Percentiles rank a stretch among this genome's conserved stretches.
These are phyloP conservation scores for Thalassiosira hispida DNA, from an alignment of 352 stramenopile genomes.

Conservation along the genomic window DNA sequence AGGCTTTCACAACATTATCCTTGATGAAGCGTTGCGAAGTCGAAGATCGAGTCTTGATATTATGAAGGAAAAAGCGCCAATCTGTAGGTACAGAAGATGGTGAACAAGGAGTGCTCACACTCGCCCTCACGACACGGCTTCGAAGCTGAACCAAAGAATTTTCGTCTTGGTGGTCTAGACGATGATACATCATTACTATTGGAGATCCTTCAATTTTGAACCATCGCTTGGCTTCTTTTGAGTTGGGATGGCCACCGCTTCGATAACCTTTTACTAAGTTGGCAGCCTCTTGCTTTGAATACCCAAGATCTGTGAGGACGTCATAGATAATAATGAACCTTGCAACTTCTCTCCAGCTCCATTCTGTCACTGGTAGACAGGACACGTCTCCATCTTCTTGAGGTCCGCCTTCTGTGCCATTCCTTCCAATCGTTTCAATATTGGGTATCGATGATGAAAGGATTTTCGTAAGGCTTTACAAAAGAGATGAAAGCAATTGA, in stretches of 20 bases:
- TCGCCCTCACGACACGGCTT: slow-evolving; percentile 46
- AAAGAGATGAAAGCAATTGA: slow-evolving; percentile 1
- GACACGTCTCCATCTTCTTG: slow-evolving; percentile 47
- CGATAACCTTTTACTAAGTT: slow-evolving; percentile 82
- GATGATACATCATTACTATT: slow-evolving; percentile 67
- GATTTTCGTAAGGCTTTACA: slow-evolving; percentile 51
- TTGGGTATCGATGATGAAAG: slow-evolving; percentile 49
- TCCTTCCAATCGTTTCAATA: slow-evolving; percentile 41
- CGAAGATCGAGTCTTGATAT: slow-evolving; percentile 60
- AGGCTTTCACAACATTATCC: slow-evolving; percentile 64
- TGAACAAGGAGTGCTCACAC: slow-evolving; percentile 60
- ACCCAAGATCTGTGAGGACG: slow-evolving; percentile 80
- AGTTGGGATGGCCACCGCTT: slow-evolving; percentile 84
- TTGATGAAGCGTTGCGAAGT: slow-evolving; percentile 49
- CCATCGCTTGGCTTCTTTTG: slow-evolving; percentile 82
- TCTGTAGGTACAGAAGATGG: slow-evolving; percentile 63
- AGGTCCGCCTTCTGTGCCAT: slow-evolving; percentile 35
- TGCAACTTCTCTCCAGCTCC: slow-evolving; percentile 85
- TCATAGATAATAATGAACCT: slow-evolving; percentile 77
- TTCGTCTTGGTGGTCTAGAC: slow-evolving; percentile 46
- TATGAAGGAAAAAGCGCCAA: slow-evolving; percentile 82
- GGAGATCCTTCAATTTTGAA: slow-evolving; percentile 80
- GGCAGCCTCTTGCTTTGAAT: slow-evolving; percentile 71
- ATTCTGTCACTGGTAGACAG: slow-evolving; percentile 74
- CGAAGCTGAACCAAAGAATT: slow-evolving; percentile 25